Evolutionary conservation across 345 rosid genomes (phyloP).

Genomic region (Brassica cretica): DNA sequence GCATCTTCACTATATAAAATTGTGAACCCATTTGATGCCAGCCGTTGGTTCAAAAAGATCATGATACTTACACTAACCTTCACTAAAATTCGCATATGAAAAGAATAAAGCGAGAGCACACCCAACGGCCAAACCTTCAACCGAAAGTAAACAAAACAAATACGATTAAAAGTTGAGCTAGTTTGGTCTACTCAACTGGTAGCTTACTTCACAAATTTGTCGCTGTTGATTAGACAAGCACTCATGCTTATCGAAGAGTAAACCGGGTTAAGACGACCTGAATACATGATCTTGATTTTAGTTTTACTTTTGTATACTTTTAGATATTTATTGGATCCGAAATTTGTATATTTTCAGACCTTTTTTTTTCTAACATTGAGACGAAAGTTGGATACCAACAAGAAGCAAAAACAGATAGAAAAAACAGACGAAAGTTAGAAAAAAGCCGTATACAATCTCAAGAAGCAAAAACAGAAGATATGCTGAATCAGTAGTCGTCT

Average conservation of each 20-base stretch:
- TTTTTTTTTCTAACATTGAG: background rate
- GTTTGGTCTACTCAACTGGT: slow-evolving; percentile 36
- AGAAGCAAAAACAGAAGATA: no score
- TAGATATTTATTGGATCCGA: background rate
- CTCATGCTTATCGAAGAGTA: slow-evolving; percentile 19
- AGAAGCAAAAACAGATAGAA: no score
- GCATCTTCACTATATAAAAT: slow-evolving; percentile 24
- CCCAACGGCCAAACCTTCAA: slow-evolving; percentile 20
- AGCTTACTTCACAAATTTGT: slow-evolving; percentile 28
- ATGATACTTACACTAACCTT: slow-evolving; percentile 30
- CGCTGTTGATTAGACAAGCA: slow-evolving; percentile 37
- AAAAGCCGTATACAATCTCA: no score
- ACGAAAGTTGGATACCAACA: background rate
- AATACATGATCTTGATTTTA: background rate
- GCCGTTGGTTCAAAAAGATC: slow-evolving; percentile 37
- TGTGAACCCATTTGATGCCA: slow-evolving; percentile 37
- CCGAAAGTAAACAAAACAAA: slow-evolving; percentile 15
- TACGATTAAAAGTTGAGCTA: slow-evolving; percentile 12
- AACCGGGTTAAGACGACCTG: background rate
- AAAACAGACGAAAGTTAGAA: no score
- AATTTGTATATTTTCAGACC: background rate
- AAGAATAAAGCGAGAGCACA: slow-evolving; percentile 34
- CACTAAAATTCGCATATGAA: slow-evolving; percentile 33
- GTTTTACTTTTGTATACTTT: background rate
- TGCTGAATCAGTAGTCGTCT: no score